Evolutionary conservation across 805 yeast genomes (phyloP).

Genomic region (Phaffomyces thermotolerans): DNA sequence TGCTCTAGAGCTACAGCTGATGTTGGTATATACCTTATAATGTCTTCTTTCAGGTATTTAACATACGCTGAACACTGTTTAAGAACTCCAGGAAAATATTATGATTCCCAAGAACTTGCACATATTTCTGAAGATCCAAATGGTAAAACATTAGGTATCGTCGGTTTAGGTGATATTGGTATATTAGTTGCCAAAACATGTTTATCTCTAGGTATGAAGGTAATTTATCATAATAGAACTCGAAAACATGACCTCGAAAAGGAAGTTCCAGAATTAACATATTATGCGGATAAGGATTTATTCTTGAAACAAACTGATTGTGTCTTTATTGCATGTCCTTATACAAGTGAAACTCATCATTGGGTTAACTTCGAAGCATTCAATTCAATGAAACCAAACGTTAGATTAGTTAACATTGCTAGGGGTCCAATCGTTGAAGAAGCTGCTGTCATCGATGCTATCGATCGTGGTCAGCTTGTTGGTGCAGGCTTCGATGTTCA

Average conservation of each 20-base stretch:
- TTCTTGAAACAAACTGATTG: conserved; percentile 25
- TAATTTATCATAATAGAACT: conserved; percentile 34
- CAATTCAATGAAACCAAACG: conserved; percentile 22
- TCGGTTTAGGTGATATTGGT: conserved; percentile 45
- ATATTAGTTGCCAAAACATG: conserved; percentile 35
- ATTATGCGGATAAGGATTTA: conserved; percentile 20
- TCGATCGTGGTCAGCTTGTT: conserved; percentile 33
- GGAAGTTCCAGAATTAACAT: conserved; percentile 30
- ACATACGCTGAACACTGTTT: conserved; percentile 33
- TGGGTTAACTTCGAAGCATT: conserved; percentile 28
- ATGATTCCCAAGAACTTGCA: conserved; percentile 26
- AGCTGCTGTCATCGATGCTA: conserved; percentile 32
- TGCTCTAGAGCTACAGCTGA: conserved; percentile 36
- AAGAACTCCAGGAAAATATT: conserved; percentile 27
- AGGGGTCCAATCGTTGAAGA: conserved; percentile 36
- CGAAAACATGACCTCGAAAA: conserved; percentile 26
- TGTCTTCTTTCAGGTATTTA: conserved; percentile 29
- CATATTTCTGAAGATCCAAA: conserved; percentile 33
- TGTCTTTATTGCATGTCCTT: conserved; percentile 33
- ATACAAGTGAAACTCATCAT: conserved; percentile 31
- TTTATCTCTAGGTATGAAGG: conserved; percentile 36
- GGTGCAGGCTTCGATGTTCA: conserved; percentile 39
- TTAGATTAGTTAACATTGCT: conserved; percentile 30
- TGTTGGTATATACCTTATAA: conserved; percentile 28
- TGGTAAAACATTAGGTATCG: conserved; percentile 37